phyloP scores from a whole-genome alignment of 192 early-diverging fungal species.

The Podochytrium sp. region DNA sequence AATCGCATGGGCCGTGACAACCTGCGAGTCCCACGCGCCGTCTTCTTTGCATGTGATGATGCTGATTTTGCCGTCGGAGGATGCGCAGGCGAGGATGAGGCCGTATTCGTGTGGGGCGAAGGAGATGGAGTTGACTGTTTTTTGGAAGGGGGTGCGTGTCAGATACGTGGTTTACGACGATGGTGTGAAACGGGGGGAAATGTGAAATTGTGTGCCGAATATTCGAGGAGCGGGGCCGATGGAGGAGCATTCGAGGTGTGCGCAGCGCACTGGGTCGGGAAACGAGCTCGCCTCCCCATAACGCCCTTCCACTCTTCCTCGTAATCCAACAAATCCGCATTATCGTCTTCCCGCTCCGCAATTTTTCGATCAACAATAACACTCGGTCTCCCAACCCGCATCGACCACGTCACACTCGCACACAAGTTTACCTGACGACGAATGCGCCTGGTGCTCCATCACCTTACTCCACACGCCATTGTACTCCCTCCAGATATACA shows the following conservation, averaged over 20 bases:
- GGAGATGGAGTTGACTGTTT: constrained; percentile 88
- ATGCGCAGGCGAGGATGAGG: constrained; percentile 86
- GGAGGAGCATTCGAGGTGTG: no score
- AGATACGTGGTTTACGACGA: no score
- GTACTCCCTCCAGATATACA: constrained; percentile 95
- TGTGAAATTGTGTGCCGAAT: no score
- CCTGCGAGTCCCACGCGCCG: constrained; percentile 80
- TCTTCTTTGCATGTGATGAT: constrained; percentile 92
- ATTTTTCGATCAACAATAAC: no score
- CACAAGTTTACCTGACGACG: constrained; percentile 76
- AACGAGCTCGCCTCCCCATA: background rate
- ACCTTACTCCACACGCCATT: constrained; percentile 78
- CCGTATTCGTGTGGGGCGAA: constrained; percentile 99
- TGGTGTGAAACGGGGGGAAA: no score
- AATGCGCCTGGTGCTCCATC: constrained; percentile 86
- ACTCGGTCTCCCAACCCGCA: background rate
- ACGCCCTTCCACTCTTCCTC: background rate
- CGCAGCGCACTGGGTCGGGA: no score
- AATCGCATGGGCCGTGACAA: constrained; percentile 85
- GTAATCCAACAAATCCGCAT: background rate
- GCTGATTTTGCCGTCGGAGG: constrained; percentile 94
- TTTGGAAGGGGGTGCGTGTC: background rate
- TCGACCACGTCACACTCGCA: background rate
- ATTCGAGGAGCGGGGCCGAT: no score
- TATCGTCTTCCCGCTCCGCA: no score